A percentile compares a stretch with the other conserved stretches of the same genome.
Conservation (phyloP, 768 basidiomycete species). For the Phanerochaete carnosa region DNA sequence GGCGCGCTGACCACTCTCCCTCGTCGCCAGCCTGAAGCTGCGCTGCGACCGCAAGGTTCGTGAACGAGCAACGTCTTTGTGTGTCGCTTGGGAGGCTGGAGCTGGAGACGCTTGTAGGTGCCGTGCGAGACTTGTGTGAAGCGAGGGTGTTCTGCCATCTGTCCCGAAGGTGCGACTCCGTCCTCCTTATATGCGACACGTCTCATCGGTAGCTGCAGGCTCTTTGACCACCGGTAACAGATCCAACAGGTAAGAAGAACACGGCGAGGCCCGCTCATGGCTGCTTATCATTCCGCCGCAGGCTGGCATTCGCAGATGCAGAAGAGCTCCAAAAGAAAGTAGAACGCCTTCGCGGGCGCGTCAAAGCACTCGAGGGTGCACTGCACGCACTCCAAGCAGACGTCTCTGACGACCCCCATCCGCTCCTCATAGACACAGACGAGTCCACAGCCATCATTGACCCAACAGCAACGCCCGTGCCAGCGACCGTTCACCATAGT, state of each 20-base stretch:
- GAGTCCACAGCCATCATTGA: neutral
- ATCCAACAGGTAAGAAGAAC: conserved; percentile 46
- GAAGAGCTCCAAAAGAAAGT: conserved; percentile 69
- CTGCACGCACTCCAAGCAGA: conserved; percentile 47
- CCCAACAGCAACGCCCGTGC: neutral
- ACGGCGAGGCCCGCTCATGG: neutral
- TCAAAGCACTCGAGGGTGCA: conserved; percentile 59
- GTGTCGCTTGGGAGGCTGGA: neutral
- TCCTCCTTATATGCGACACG: neutral
- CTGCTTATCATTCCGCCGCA: conserved; percentile 14
- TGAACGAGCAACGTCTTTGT: neutral
- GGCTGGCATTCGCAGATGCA: conserved; percentile 63
- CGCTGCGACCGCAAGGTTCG: conserved; percentile 31
- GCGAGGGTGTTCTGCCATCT: conserved; percentile 71
- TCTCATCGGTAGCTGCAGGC: conserved; percentile 31
- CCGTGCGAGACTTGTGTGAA: conserved; percentile 79
- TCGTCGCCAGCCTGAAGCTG: conserved; percentile 26
- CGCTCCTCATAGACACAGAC: conserved; percentile 34
- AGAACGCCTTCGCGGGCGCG: conserved; percentile 49
- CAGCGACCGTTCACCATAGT: neutral
- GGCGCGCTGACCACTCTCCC: neutral
- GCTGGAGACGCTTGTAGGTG: conserved; percentile 40
- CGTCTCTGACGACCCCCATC: conserved; percentile 48
- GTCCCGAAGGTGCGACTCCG: conserved; percentile 60
- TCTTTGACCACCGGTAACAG: conserved; percentile 51